These are phyloP conservation scores for Platanus orientalis DNA, from an alignment of 164 flowering plant genomes.

Conservation along the genomic window DNA sequence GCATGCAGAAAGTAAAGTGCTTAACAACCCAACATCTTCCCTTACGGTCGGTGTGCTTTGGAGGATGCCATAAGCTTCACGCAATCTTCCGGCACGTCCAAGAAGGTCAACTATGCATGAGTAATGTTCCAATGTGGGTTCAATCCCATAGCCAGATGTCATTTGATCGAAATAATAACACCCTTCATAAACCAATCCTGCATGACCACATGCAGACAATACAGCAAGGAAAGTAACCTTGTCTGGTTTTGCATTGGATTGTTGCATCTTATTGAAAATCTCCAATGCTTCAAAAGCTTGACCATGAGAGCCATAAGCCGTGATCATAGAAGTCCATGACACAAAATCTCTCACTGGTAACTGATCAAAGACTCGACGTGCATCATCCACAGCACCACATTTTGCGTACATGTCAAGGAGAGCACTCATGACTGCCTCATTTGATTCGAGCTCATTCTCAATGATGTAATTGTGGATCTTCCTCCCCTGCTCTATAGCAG, in stretches of 20 bases:
- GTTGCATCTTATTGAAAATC: constrained; percentile 48
- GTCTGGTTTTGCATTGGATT: constrained; percentile 42
- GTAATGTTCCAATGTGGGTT: constrained; percentile 54
- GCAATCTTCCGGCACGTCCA: constrained; percentile 63
- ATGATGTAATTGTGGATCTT: constrained; percentile 43
- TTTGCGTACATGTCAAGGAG: constrained; percentile 79
- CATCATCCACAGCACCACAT: constrained; percentile 72
- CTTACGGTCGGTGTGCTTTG: constrained; percentile 22
- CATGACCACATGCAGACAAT: constrained; percentile 70
- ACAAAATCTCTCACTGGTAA: constrained; percentile 48
- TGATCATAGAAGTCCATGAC: constrained; percentile 84
- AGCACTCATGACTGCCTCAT: constrained; percentile 62
- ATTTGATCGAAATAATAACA: constrained; percentile 44
- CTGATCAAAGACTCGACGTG: constrained; percentile 36
- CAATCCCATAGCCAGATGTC: constrained; percentile 33
- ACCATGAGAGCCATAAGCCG: constrained; percentile 75
- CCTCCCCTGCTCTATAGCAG: constrained; percentile 61
- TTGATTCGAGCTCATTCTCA: constrained; percentile 35
- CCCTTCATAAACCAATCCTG: constrained; percentile 67
- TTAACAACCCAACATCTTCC: constrained; percentile 42
- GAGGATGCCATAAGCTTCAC: constrained; percentile 56
- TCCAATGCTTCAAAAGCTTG: constrained; percentile 50
- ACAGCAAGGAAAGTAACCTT: constrained; percentile 58
- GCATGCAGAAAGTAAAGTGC: constrained; percentile 64
- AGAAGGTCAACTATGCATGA: constrained; percentile 68